These are phyloP conservation scores for Vitis labrusca DNA, from an alignment of 164 flowering plant species.

Conservation along the genomic window DNA sequence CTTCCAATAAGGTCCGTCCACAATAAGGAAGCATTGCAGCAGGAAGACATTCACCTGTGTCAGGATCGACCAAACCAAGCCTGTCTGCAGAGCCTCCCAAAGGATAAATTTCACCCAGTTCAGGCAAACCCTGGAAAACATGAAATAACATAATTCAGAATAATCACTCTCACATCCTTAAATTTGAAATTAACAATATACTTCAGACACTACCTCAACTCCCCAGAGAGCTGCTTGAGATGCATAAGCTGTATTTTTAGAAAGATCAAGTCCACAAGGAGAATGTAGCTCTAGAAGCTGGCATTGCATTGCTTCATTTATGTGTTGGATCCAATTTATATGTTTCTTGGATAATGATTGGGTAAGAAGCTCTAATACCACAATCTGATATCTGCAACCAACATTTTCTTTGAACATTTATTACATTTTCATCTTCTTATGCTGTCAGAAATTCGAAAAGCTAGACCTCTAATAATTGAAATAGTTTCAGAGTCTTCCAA, in stretches of 20 bases:
- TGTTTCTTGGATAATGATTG: constrained; percentile 43
- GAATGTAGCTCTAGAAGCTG: constrained; percentile 66
- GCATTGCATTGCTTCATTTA: constrained; percentile 38
- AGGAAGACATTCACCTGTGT: constrained; percentile 94
- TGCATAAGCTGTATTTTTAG: constrained; percentile 77
- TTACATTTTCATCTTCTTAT: no score
- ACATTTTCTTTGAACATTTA: neutral
- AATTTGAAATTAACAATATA: constrained; percentile 5
- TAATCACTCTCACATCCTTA: neutral
- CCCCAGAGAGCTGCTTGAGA: constrained; percentile 98
- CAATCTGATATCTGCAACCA: constrained; percentile 73
- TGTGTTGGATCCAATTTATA: constrained; percentile 33
- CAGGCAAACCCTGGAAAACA: constrained; percentile 80
- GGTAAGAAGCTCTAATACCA: constrained; percentile 72
- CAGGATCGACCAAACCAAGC: constrained; percentile 88
- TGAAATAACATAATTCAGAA: constrained; percentile 26
- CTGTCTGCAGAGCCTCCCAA: constrained; percentile 97
- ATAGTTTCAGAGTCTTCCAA: neutral
- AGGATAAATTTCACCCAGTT: constrained; percentile 95
- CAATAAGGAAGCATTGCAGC: constrained; percentile 99
- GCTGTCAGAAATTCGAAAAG: neutral
- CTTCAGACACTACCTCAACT: constrained; percentile 64
- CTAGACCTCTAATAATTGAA: neutral
- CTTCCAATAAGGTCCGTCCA: constrained; percentile 95
- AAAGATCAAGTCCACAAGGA: constrained; percentile 78